Conservation (phyloP, 2,329 filamentous ascomycete genomes). For the Ascochyta pisi region DNA sequence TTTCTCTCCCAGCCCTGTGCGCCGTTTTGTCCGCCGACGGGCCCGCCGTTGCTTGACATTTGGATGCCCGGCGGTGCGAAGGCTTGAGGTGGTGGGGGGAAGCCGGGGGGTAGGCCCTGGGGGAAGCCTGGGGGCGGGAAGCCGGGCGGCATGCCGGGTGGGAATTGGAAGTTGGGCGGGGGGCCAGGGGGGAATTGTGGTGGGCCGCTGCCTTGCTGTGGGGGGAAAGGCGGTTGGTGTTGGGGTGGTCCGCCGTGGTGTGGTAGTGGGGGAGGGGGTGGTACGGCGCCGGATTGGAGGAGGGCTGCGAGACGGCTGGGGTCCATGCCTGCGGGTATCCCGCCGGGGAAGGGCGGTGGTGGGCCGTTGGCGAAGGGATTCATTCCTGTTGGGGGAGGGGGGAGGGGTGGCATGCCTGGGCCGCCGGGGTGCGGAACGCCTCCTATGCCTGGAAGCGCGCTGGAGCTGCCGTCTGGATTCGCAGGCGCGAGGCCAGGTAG, state of each 20-base stretch:
- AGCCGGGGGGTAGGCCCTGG: conserved; percentile 22
- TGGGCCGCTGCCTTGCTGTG: conserved; percentile 9
- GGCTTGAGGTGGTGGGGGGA: conserved; percentile 39
- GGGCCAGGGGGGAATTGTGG: conserved; percentile 47
- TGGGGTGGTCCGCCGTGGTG: conserved; percentile 33
- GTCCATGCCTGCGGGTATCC: conserved; percentile 35
- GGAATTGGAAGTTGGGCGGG: conserved; percentile 39
- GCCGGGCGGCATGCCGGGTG: conserved; percentile 43
- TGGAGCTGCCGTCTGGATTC: conserved; percentile 52
- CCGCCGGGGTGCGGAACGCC: conserved; percentile 42
- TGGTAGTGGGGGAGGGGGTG: conserved; percentile 43
- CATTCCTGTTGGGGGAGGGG: conserved; percentile 38
- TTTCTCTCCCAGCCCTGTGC: conserved; percentile 33
- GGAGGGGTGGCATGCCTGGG: conserved; percentile 14
- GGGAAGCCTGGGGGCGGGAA: conserved; percentile 29
- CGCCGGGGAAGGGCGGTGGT: conserved; percentile 27
- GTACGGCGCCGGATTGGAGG: conserved; percentile 45
- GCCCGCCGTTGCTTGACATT: conserved; percentile 7
- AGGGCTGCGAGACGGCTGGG: conserved; percentile 44
- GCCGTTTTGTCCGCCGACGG: conserved; percentile 16
- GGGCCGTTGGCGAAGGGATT: conserved; percentile 30
- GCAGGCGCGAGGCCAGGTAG: conserved; percentile 43
- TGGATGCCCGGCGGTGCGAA: conserved; percentile 25
- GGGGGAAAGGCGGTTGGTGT: conserved; percentile 35
- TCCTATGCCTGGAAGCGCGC: conserved; percentile 57